These are phyloP conservation scores for Umbelopsis isabellina DNA, from an alignment of 192 early-diverging fungal species.

Conservation along the genomic window DNA sequence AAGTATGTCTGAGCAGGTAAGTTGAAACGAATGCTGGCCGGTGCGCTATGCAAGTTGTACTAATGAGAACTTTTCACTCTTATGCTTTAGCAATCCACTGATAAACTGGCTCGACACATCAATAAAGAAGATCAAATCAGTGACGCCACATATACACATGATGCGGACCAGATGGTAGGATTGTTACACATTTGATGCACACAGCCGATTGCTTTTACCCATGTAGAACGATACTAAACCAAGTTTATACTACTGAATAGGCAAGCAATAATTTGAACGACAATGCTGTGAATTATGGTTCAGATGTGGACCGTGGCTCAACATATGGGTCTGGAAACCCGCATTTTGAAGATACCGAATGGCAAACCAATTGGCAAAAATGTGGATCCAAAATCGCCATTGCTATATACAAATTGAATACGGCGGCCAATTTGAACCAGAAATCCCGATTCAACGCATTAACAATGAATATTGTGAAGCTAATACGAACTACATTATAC, in stretches of 20 bases:
- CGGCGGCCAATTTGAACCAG: constrained; percentile 49
- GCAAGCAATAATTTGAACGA: too few species aligned
- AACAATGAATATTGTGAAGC: constrained; percentile 67
- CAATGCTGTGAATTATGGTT: too few species aligned
- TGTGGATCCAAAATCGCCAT: constrained; percentile 49
- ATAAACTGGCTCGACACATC: background rate
- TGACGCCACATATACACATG: constrained; percentile 7
- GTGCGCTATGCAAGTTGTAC: background rate
- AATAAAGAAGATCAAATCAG: background rate
- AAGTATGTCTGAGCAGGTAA: background rate
- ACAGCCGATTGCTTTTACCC: background rate
- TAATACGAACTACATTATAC: constrained; percentile 84
- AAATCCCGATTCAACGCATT: constrained; percentile 60
- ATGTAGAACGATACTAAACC: background rate
- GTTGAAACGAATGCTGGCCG: background rate
- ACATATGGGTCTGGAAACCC: too few species aligned
- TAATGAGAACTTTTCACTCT: background rate
- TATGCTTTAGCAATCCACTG: background rate
- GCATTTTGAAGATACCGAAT: background rate
- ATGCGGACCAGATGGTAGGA: background rate
- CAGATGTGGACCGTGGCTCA: too few species aligned
- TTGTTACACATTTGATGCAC: constrained; percentile 6
- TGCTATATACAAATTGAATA: constrained; percentile 58
- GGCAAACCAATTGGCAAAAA: constrained; percentile 51
- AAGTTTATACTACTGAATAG: too few species aligned